These are phyloP conservation scores for Debaryomyces singareniensis DNA, from an alignment of 1,139 yeast species.

Conservation along the genomic window DNA sequence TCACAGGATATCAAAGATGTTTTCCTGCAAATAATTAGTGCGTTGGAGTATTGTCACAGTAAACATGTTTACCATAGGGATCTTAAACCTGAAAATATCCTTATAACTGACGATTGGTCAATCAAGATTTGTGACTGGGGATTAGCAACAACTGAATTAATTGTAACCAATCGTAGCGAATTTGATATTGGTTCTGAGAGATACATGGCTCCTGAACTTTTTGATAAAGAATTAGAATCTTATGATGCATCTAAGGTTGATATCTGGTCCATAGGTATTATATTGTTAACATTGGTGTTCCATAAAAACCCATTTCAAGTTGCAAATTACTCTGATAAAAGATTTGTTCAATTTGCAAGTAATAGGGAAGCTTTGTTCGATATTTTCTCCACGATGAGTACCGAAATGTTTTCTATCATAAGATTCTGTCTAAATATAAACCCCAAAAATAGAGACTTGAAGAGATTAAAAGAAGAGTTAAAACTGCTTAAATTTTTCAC, in stretches of 20 bases:
- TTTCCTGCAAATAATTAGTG: constrained; percentile 68
- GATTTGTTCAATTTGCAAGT: constrained; percentile 80
- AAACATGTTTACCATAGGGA: constrained; percentile 78
- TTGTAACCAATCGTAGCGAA: constrained; percentile 49
- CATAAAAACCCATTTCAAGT: constrained; percentile 85
- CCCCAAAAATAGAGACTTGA: constrained; percentile 76
- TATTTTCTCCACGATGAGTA: constrained; percentile 84
- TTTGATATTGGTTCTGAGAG: constrained; percentile 93
- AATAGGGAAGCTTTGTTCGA: constrained; percentile 89
- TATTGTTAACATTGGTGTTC: constrained; percentile 77
- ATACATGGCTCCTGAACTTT: constrained; percentile 95
- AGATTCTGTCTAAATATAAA: constrained; percentile 76
- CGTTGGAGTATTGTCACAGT: constrained; percentile 71
- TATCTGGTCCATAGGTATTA: constrained; percentile 90
- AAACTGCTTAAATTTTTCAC: constrained; percentile 63
- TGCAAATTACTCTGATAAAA: constrained; percentile 79
- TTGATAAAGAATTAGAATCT: constrained; percentile 51
- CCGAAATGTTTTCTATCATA: constrained; percentile 77
- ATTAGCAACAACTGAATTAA: constrained; percentile 62
- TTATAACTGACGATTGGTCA: constrained; percentile 72
- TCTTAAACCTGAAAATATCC: constrained; percentile 83
- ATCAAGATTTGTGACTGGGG: constrained; percentile 92
- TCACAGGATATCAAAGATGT: constrained; percentile 72
- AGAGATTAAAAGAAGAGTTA: constrained; percentile 54
- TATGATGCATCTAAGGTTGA: constrained; percentile 88